Evolutionary conservation across 192 early-diverging fungal species (phyloP).

Genomic region (Endogone sp.): DNA sequence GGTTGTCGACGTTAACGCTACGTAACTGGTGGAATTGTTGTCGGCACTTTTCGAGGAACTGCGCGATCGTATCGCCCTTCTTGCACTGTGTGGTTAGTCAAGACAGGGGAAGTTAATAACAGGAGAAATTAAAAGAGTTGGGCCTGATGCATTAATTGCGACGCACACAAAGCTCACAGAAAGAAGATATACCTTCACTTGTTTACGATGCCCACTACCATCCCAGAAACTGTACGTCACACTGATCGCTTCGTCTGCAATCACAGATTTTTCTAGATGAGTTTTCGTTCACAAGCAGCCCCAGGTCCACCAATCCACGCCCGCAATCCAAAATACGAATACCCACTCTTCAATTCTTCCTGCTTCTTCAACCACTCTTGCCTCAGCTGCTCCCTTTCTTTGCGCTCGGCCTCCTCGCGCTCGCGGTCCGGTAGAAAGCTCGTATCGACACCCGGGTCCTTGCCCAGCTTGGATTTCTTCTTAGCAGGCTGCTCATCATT

Average conservation of each 20-base stretch:
- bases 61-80: conserved; percentile 84
- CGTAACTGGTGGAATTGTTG: conserved; percentile 82
- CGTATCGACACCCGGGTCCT: conserved; percentile 90
- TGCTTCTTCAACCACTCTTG: conserved; percentile 83
- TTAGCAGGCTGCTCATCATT: conserved; percentile 11
- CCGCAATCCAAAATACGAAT: too few species aligned
- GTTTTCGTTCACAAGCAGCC: too few species aligned
- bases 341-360: conserved; percentile 72
- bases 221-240: conserved; percentile 98
- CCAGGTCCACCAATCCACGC: too few species aligned
- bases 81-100: conserved; percentile 41
- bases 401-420: conserved; percentile 74
- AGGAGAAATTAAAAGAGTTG: background rate
- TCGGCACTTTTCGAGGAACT: conserved; percentile 82
- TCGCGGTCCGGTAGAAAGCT: conserved; percentile 89
- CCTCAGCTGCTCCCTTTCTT: conserved; percentile 67
- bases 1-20: conserved; percentile 73
- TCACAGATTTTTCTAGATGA: too few species aligned
- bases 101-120: background rate
- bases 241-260: conserved; percentile 69
- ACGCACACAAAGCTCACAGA: too few species aligned
- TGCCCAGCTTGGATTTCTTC: conserved; percentile 56
- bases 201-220: conserved; percentile 87
- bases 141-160: too few species aligned
- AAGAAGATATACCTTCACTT: conserved; percentile 56